phyloP scores from a whole-genome alignment of 2,329 filamentous ascomycete species.

The Macrophomina pseudophaseolina region DNA sequence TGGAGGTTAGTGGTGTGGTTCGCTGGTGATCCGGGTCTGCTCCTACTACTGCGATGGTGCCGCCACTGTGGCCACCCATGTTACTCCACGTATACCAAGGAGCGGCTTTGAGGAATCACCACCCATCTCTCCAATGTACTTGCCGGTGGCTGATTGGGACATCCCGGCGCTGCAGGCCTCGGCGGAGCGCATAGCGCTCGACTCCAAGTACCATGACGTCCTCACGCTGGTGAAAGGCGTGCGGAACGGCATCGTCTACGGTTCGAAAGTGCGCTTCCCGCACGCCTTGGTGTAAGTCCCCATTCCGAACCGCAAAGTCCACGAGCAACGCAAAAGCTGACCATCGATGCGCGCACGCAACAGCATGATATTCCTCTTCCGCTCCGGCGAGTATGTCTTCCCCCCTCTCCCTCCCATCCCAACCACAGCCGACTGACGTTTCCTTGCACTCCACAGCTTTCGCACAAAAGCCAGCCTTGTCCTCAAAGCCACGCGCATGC shows the following conservation, averaged over 20 bases:
- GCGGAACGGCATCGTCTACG: constrained; percentile 96
- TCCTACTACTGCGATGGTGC: not conserved
- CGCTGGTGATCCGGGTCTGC: not conserved
- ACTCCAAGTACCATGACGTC: constrained; percentile 83
- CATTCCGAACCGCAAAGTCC: not conserved
- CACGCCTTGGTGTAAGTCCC: constrained; percentile 81
- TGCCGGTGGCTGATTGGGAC: constrained; percentile 7
- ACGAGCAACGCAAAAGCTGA: not conserved
- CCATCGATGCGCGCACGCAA: not conserved
- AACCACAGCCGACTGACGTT: not conserved
- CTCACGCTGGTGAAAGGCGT: constrained; percentile 88
- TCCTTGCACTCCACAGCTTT: constrained; percentile 51
- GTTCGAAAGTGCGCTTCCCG: constrained; percentile 95
- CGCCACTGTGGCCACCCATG: not conserved
- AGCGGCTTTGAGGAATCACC: not conserved
- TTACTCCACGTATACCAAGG: not conserved
- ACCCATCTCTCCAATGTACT: not conserved
- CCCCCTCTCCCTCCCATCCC: constrained; percentile 1
- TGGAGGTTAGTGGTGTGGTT: constrained; percentile 16
- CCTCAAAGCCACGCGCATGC: constrained; percentile 83
- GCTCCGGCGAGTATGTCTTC: constrained; percentile 77
- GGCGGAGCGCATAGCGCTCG: constrained; percentile 73
- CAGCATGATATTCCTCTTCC: constrained; percentile 96
- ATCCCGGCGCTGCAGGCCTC: not conserved
- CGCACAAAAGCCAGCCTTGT: constrained; percentile 79